phyloP scores from a whole-genome alignment of 805 yeast species.

The Zygosaccharomyces siamensis region DNA sequence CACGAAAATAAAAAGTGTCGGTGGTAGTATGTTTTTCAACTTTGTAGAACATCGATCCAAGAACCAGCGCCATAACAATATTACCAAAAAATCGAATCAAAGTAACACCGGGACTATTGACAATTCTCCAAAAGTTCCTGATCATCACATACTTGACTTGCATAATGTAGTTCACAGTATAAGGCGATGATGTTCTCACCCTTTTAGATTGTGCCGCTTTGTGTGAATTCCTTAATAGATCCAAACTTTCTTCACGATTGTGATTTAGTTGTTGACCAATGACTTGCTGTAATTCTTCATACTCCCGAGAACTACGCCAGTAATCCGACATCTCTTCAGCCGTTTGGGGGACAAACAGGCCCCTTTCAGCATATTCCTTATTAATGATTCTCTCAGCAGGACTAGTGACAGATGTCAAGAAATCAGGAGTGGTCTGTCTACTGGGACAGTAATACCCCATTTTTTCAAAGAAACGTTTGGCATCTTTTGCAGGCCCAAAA shows the following conservation, averaged over 20 bases:
- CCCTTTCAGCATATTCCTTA: conserved; percentile 37
- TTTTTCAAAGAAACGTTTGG: conserved; percentile 51
- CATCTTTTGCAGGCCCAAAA: conserved; percentile 53
- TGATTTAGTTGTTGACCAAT: conserved; percentile 40
- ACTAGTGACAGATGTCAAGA: conserved; percentile 63
- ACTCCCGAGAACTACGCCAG: conserved; percentile 52
- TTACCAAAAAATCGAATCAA: conserved; percentile 42
- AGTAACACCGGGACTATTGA: conserved; percentile 47
- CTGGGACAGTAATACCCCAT: conserved; percentile 64
- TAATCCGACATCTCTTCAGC: conserved; percentile 56
- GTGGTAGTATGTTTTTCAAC: conserved; percentile 37
- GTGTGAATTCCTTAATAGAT: conserved; percentile 39
- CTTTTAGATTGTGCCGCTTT: conserved; percentile 48
- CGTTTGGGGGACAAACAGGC: conserved; percentile 52
- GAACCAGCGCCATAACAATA: conserved; percentile 48
- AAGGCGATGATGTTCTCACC: conserved; percentile 44
- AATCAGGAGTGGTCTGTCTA: conserved; percentile 67
- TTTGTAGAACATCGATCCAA: conserved; percentile 57
- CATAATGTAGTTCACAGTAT: conserved; percentile 46
- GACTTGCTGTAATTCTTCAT: conserved; percentile 37
- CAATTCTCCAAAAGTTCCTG: conserved; percentile 47
- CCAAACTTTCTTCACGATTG: conserved; percentile 24
- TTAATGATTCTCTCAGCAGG: conserved; percentile 50
- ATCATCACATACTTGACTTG: conserved; percentile 46
- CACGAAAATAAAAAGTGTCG: conserved; percentile 48